Percentiles rank a stretch among this genome's conserved stretches.
Conservation (phyloP, 495 filamentous ascomycete genomes). For the Xylaria intraflava region DNA sequence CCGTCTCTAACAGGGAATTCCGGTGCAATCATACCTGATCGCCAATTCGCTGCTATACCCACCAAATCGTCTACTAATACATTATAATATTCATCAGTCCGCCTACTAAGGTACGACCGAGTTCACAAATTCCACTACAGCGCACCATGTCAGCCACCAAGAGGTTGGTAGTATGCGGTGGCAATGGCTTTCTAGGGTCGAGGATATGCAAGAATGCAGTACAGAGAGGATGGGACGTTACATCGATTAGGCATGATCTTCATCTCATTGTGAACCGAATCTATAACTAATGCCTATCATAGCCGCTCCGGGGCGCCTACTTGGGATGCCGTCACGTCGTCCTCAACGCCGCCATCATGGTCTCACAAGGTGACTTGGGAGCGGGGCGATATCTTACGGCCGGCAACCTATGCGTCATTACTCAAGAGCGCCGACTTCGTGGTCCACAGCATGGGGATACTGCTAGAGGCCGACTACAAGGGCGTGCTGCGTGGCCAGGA, state of each 20-base stretch:
- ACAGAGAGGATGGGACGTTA: constrained; percentile 77
- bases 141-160: constrained; percentile 43
- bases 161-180: constrained; percentile 81
- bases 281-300: constrained; percentile 6
- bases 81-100: too few species aligned
- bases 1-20: too few species aligned
- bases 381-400: constrained; percentile 77
- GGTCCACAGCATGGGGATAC: constrained; percentile 88
- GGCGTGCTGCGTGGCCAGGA: constrained; percentile 77
- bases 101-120: too few species aligned
- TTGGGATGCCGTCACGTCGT: constrained; percentile 75
- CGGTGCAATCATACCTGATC: too few species aligned
- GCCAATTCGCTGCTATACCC: too few species aligned
- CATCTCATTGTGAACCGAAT: not conserved
- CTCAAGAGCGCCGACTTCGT: constrained; percentile 72
- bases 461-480: constrained; percentile 98
- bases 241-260: constrained; percentile 65
- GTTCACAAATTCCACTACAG: not conserved
- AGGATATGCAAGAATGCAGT: constrained; percentile 87
- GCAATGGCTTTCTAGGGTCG: constrained; percentile 91
- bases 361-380: constrained; percentile 77
- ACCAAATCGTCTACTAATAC: too few species aligned
- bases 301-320: constrained; percentile 84
- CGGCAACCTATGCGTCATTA: constrained; percentile 64
- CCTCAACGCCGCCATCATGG: constrained; percentile 68